A percentile compares a stretch with the other conserved stretches of the same genome.
Conservation (phyloP, 2,329 filamentous ascomycete species). For the Colletotrichum godetiae region DNA sequence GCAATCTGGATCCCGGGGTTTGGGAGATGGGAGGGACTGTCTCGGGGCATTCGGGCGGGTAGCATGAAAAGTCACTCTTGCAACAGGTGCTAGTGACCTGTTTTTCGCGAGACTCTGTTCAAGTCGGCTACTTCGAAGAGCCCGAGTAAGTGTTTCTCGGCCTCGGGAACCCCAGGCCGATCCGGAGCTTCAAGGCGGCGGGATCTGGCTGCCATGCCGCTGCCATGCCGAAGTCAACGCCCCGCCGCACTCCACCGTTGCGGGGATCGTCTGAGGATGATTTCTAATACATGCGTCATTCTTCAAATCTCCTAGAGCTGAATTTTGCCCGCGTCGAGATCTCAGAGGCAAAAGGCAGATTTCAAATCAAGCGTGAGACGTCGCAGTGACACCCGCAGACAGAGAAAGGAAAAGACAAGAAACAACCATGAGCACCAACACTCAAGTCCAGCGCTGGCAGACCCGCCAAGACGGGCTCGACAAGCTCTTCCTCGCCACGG, state of each 20-base stretch:
- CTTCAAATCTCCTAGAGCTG: background rate
- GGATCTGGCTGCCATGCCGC: background rate
- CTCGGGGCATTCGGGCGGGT: too few species aligned
- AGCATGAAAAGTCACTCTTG: background rate
- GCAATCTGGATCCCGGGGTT: too few species aligned
- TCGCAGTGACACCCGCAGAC: background rate
- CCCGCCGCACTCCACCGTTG: conserved; percentile 22
- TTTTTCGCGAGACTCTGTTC: background rate
- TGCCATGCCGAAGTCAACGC: background rate
- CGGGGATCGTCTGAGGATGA: conserved; percentile 22
- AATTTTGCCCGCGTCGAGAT: background rate
- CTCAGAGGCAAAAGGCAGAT: too few species aligned
- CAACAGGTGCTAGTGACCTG: background rate
- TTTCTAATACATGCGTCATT: conserved; percentile 34
- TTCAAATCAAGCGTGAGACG: background rate
- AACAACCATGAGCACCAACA: conserved; percentile 14
- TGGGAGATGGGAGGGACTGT: background rate
- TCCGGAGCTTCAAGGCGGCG: background rate
- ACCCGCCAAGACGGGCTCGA: conserved; percentile 67
- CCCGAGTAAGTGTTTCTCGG: background rate
- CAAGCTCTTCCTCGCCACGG: conserved; percentile 58
- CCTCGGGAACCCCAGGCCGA: background rate
- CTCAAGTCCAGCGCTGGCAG: conserved; percentile 59
- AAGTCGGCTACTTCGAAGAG: background rate
- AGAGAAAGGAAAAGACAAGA: background rate